Conservation (phyloP, 169 alveolate species). For the Plasmodium vivax region DNA sequence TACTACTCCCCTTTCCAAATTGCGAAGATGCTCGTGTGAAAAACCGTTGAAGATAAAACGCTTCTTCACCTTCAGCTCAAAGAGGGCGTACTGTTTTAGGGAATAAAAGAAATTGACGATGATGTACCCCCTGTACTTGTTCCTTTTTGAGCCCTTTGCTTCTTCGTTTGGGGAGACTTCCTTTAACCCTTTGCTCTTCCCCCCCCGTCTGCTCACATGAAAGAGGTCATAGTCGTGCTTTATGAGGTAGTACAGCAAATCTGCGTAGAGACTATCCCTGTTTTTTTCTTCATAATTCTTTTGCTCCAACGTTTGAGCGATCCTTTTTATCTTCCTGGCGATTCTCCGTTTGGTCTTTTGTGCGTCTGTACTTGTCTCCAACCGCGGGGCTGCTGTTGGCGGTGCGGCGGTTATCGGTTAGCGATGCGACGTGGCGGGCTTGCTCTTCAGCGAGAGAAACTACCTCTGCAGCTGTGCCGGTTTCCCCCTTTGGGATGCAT, state of each 20-base stretch:
- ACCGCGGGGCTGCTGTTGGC: neutral
- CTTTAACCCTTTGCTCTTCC: neutral
- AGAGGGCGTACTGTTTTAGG: constrained; percentile 39
- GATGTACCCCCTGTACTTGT: constrained; percentile 34
- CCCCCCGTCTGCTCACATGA: neutral
- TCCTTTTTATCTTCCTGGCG: constrained; percentile 19
- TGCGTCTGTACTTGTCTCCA: neutral
- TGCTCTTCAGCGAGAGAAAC: neutral
- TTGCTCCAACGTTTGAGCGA: neutral
- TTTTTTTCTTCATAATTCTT: neutral
- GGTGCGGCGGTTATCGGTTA: neutral
- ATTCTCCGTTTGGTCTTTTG: neutral
- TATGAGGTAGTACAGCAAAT: constrained; percentile 38
- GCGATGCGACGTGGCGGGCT: no score
- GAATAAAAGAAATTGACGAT: constrained; percentile 56
- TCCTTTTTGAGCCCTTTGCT: neutral
- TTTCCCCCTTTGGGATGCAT: neutral
- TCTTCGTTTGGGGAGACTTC: neutral
- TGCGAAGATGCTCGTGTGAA: neutral
- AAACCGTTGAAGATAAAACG: constrained; percentile 18
- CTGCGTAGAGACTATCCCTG: constrained; percentile 19
- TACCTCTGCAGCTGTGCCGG: neutral
- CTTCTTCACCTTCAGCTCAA: constrained; percentile 25
- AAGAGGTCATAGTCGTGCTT: constrained; percentile 49
- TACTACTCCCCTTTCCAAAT: neutral